phyloP scores from a whole-genome alignment of 148 eudicot genomes.

The Salicornia ramosissima region DNA sequence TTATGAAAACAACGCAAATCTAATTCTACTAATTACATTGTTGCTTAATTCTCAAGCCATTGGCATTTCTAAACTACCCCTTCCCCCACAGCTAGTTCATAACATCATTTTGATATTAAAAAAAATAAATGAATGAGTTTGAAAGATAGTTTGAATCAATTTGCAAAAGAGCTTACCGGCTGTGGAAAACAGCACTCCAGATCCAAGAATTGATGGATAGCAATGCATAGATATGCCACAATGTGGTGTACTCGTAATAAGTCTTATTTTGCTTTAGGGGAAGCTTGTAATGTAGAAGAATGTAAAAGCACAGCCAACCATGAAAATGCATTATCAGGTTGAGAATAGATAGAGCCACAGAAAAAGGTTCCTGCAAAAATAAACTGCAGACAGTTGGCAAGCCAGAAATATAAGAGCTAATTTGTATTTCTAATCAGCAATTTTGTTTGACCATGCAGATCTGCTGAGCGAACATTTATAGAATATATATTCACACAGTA shows the following conservation, averaged over 20 bases:
- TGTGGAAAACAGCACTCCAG: slow-evolving; percentile 90
- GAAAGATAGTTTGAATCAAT: not conserved
- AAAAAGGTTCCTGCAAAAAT: slow-evolving; percentile 71
- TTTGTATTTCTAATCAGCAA: not conserved
- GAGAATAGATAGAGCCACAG: slow-evolving; percentile 71
- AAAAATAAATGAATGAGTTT: not conserved
- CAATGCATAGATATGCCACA: slow-evolving; percentile 71
- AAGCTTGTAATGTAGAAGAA: slow-evolving; percentile 52
- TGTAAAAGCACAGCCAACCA: slow-evolving; percentile 72
- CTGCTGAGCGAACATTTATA: not conserved
- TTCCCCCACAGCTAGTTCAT: too few relatives aligned
- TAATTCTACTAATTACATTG: too few relatives aligned
- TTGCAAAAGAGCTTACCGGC: slow-evolving; percentile 47
- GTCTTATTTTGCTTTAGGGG: slow-evolving; percentile 51
- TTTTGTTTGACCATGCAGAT: not conserved
- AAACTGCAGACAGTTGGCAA: slow-evolving; percentile 24
- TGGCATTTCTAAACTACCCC: too few relatives aligned
- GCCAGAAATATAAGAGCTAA: slow-evolving; percentile 6
- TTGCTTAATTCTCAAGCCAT: too few relatives aligned
- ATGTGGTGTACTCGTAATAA: slow-evolving; percentile 54
- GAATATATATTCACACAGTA: not conserved
- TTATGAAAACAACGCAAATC: too few relatives aligned
- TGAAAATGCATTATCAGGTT: slow-evolving; percentile 81
- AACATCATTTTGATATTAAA: too few relatives aligned
- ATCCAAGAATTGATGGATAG: slow-evolving; percentile 72